A percentile compares a stretch with the other conserved stretches of the same genome.
Evolutionary conservation across 495 filamentous ascomycete species (phyloP).

Genomic region (Xylaria curta): DNA sequence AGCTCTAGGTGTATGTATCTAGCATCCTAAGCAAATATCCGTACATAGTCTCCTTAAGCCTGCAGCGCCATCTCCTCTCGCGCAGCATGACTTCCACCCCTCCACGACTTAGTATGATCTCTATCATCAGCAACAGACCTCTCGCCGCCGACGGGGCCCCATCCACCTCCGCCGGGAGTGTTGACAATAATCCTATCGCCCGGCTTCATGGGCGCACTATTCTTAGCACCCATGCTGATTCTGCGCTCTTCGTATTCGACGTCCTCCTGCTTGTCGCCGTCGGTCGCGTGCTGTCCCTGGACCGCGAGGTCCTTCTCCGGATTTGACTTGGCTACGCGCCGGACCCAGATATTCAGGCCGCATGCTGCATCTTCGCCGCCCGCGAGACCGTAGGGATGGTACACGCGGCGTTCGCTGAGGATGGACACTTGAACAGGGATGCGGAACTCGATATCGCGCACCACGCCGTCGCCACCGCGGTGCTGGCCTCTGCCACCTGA

Average conservation of each 20-base stretch:
- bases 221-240: slow-evolving; percentile 92
- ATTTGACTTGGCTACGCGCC: slow-evolving; percentile 63
- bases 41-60: slow-evolving; percentile 33
- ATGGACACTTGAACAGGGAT: slow-evolving; percentile 89
- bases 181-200: slow-evolving; percentile 83
- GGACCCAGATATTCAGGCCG: slow-evolving; percentile 87
- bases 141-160: slow-evolving; percentile 66
- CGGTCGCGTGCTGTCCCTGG: slow-evolving; percentile 41
- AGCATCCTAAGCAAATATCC: neutral
- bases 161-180: slow-evolving; percentile 77
- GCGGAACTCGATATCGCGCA: slow-evolving; percentile 94
- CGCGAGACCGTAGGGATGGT: slow-evolving; percentile 84
- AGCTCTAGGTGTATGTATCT: neutral
- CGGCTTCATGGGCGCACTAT: slow-evolving; percentile 82
- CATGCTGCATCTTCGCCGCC: slow-evolving; percentile 83
- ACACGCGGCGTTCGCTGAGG: slow-evolving; percentile 84
- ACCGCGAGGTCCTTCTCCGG: slow-evolving; percentile 49
- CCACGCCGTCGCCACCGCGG: slow-evolving; percentile 85
- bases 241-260: slow-evolving; percentile 65
- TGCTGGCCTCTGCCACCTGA: slow-evolving; percentile 78
- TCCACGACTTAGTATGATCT: slow-evolving; percentile 67
- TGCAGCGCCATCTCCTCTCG: slow-evolving; percentile 61
- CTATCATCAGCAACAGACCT: slow-evolving; percentile 47
- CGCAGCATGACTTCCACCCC: slow-evolving; percentile 63
- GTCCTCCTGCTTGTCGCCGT: slow-evolving; percentile 39